These are phyloP conservation scores for Fusarium subglutinans DNA, from an alignment of 2,329 filamentous ascomycete genomes.

Conservation along the genomic window DNA sequence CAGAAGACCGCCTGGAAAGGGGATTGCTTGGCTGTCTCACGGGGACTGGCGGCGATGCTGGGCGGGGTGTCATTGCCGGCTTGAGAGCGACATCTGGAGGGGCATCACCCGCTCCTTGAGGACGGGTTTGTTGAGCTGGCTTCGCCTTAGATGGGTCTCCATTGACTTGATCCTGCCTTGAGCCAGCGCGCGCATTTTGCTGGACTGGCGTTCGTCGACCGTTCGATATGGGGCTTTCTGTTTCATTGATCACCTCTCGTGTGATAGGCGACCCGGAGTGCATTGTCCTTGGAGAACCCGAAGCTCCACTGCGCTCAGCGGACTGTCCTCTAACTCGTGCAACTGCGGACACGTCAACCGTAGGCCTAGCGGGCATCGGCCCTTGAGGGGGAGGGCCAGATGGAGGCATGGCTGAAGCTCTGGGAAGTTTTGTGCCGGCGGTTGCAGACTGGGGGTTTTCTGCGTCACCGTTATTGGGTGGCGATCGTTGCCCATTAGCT, in stretches of 20 bases:
- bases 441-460: conserved; percentile 48
- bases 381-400: conserved; percentile 65
- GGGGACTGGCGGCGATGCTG: conserved; percentile 68
- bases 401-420: conserved; percentile 47
- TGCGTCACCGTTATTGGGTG: conserved; percentile 52
- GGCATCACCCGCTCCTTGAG: conserved; percentile 75
- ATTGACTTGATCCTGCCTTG: conserved; percentile 49
- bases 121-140: conserved; percentile 51
- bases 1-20: conserved; percentile 67
- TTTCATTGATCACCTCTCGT: conserved; percentile 50
- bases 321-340: conserved; percentile 61
- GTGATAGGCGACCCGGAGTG: conserved; percentile 54
- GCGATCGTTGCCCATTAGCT: conserved; percentile 55
- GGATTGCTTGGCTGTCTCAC: conserved; percentile 66
- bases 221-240: conserved; percentile 63
- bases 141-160: conserved; percentile 48
- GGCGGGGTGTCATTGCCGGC: conserved; percentile 49
- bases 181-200: conserved; percentile 49
- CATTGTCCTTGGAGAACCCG: conserved; percentile 49
- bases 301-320: conserved; percentile 53
- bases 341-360: conserved; percentile 51
- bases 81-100: conserved; percentile 64
- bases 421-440: conserved; percentile 50
- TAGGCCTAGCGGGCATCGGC: conserved; percentile 60
- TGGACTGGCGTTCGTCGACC: conserved; percentile 73